Conservation (phyloP, 2,329 filamentous ascomycete genomes). For the Helminthosporium solani region DNA sequence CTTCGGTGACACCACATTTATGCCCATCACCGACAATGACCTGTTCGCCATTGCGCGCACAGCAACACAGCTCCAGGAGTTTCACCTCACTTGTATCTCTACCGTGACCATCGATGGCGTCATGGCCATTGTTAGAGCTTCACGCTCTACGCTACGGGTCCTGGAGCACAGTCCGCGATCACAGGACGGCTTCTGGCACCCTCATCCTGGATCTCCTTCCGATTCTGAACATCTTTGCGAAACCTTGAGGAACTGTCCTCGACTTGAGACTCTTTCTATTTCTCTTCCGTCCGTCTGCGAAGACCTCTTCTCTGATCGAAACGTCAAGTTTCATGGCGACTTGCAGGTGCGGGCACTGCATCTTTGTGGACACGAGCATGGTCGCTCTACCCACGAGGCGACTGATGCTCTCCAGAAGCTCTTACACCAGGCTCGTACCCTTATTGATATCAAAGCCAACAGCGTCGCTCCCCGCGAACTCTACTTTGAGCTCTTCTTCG, state of each 20-base stretch:
- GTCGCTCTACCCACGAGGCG: conserved; percentile 38
- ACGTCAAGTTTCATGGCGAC: conserved; percentile 50
- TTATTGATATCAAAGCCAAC: conserved; percentile 43
- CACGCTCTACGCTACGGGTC: conserved; percentile 50
- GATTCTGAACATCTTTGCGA: conserved; percentile 52
- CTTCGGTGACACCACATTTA: conserved; percentile 56
- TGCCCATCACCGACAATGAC: conserved; percentile 54
- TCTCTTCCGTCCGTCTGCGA: conserved; percentile 52
- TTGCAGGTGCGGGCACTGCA: conserved; percentile 52
- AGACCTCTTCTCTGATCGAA: conserved; percentile 47
- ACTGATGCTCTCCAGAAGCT: conserved; percentile 42
- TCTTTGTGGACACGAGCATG: conserved; percentile 46
- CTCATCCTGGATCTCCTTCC: conserved; percentile 48
- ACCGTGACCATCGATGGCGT: conserved; percentile 56
- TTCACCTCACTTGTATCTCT: conserved; percentile 56
- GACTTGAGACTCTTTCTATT: conserved; percentile 51
- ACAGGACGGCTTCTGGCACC: conserved; percentile 54
- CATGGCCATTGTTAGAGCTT: conserved; percentile 54
- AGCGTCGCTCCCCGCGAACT: conserved; percentile 43
- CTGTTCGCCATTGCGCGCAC: conserved; percentile 53
- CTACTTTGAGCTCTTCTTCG: conserved; percentile 53
- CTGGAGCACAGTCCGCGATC: conserved; percentile 57
- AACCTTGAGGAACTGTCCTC: conserved; percentile 48
- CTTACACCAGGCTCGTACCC: conserved; percentile 44
- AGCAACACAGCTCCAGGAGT: conserved; percentile 53